A percentile compares a stretch with the other conserved stretches of the same genome.
phyloP scores from a whole-genome alignment of 176 grass and related monocot genomes.

The Aegilops sharonensis region DNA sequence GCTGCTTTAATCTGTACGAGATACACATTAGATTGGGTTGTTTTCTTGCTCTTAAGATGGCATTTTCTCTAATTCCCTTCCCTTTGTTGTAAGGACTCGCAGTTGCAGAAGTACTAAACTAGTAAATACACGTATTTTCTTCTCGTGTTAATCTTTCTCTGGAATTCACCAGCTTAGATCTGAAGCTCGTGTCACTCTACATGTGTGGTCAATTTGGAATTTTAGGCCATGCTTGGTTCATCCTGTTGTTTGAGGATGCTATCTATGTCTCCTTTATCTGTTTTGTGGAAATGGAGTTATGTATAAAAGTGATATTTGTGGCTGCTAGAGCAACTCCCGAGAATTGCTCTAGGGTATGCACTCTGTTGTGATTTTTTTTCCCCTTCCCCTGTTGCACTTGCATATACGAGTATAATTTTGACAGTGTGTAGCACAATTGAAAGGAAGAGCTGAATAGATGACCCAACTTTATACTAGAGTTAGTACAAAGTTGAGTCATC shows the following conservation, averaged over 20 bases:
- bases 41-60: not conserved
- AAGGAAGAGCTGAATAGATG: not conserved
- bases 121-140: not conserved
- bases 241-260: not conserved
- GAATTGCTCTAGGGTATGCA: constrained; percentile 2
- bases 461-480: no score
- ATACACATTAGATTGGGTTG: not conserved
- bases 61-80: not conserved
- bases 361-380: not conserved
- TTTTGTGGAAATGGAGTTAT: not conserved
- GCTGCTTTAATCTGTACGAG: not conserved
- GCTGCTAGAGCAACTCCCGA: not conserved
- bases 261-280: not conserved
- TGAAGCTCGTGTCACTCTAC: not conserved
- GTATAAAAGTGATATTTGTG: not conserved
- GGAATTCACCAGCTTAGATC: not conserved
- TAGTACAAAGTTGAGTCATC: no score
- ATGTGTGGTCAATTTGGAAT: not conserved
- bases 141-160: not conserved
- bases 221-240: constrained; percentile 1
- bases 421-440: not conserved
- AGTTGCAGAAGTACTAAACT: not conserved
- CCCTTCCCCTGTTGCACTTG: not conserved
- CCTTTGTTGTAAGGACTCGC: not conserved
- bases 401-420: not conserved